phyloP scores from a whole-genome alignment of 805 yeast genomes.

The Yamadazyma tumulicola region DNA sequence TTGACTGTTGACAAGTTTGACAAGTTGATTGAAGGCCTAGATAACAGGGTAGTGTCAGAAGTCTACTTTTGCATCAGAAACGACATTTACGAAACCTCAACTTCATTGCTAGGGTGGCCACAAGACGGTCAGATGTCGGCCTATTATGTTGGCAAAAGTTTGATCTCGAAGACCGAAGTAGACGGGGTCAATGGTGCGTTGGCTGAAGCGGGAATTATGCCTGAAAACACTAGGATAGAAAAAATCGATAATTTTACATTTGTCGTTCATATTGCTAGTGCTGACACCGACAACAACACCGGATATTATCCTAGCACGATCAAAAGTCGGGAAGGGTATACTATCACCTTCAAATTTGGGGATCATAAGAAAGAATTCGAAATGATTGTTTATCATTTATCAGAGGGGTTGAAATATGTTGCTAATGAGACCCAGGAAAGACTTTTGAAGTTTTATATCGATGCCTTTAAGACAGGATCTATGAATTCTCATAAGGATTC shows the following conservation, averaged over 20 bases:
- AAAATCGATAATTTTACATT: conserved; percentile 50
- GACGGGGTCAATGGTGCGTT: conserved; percentile 64
- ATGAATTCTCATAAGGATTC: conserved; percentile 83
- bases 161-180: conserved; percentile 56
- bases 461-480: conserved; percentile 75
- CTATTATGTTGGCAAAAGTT: conserved; percentile 52
- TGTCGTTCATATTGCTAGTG: conserved; percentile 67
- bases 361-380: conserved; percentile 69
- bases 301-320: conserved; percentile 49
- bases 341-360: conserved; percentile 62
- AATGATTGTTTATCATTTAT: conserved; percentile 53
- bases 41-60: conserved; percentile 27
- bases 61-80: conserved; percentile 42
- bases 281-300: conserved; percentile 45
- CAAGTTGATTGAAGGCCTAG: conserved; percentile 38
- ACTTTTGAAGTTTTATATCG: conserved; percentile 64
- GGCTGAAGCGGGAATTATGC: conserved; percentile 61
- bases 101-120: conserved; percentile 67
- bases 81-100: conserved; percentile 50
- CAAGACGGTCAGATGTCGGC: conserved; percentile 71
- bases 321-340: conserved; percentile 28
- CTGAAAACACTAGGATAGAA: conserved; percentile 75
- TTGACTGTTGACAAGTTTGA: conserved; percentile 47
- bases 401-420: conserved; percentile 55
- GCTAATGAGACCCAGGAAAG: conserved; percentile 70